Evolutionary conservation across 2,329 filamentous ascomycete species (phyloP).

Genomic region (Phialophora chinensis): DNA sequence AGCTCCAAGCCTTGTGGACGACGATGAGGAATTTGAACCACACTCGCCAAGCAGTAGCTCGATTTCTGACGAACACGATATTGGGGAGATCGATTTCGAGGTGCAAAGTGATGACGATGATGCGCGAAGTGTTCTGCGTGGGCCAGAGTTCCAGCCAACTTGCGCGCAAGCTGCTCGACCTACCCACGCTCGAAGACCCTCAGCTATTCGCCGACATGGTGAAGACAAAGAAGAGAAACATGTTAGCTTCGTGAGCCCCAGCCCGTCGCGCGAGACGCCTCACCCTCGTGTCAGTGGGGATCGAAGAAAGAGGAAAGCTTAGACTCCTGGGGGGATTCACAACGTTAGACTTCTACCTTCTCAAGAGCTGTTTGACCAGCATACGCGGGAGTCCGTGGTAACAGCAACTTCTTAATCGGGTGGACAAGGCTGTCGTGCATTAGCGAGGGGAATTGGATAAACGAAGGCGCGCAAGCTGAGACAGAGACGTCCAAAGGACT

Average conservation of each 20-base stretch:
- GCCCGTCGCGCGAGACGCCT: constrained; percentile 39
- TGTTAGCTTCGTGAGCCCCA: constrained; percentile 47
- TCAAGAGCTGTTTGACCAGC: constrained; percentile 13
- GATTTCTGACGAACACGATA: constrained; percentile 56
- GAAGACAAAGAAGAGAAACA: constrained; percentile 46
- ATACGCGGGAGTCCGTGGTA: constrained; percentile 20
- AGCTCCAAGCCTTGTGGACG: constrained; percentile 78
- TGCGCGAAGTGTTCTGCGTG: constrained; percentile 41
- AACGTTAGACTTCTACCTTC: constrained; percentile 22
- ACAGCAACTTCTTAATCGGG: constrained; percentile 5
- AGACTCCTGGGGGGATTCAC: constrained; percentile 5
- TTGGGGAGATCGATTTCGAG: constrained; percentile 59
- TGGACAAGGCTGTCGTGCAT: constrained; percentile 11
- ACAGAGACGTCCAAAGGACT: not conserved
- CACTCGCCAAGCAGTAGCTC: constrained; percentile 66
- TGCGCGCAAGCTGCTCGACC: constrained; percentile 46
- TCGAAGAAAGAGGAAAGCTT: constrained; percentile 30
- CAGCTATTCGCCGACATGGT: constrained; percentile 41
- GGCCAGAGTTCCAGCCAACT: constrained; percentile 44
- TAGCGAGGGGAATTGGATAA: constrained; percentile 26
- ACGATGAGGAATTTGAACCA: constrained; percentile 77
- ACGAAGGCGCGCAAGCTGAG: constrained; percentile 14
- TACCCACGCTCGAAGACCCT: constrained; percentile 44
- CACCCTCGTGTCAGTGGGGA: constrained; percentile 25
- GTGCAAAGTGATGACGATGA: constrained; percentile 54